A percentile compares a stretch with the other conserved stretches of the same genome.
Evolutionary conservation across 1,139 yeast genomes (phyloP).

Genomic region (Suhomyces terraborum): DNA sequence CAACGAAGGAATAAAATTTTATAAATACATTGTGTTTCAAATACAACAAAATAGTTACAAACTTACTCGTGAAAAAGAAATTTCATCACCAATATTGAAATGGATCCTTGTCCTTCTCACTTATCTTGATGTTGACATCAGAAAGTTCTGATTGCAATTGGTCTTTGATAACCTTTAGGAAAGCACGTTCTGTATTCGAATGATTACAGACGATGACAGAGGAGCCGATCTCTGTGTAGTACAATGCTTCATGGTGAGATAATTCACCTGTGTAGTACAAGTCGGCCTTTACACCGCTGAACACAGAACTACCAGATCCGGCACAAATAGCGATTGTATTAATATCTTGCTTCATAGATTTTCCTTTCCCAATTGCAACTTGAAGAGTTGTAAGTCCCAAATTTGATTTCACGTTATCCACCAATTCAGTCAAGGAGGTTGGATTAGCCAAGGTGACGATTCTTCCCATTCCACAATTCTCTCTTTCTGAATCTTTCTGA

Average conservation of each 20-base stretch:
- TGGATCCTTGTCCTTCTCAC: constrained; percentile 61
- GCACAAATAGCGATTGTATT: constrained; percentile 84
- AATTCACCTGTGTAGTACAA: constrained; percentile 88
- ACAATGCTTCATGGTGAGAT: constrained; percentile 87
- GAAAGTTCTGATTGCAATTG: constrained; percentile 51
- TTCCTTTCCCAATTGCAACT: constrained; percentile 52
- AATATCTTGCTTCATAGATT: constrained; percentile 34
- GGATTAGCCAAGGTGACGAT: constrained; percentile 52
- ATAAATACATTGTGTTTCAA: neutral
- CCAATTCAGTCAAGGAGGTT: constrained; percentile 45
- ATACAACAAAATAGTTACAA: no score
- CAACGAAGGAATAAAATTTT: no score
- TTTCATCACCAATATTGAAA: constrained; percentile 27
- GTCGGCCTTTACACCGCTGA: constrained; percentile 69
- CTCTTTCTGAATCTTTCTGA: constrained; percentile 29
- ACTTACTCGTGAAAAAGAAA: no score
- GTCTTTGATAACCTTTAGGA: constrained; percentile 52
- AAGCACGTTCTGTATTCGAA: constrained; percentile 91
- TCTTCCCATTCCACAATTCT: constrained; percentile 83
- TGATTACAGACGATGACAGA: constrained; percentile 82
- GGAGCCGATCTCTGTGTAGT: constrained; percentile 69
- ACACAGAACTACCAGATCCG: constrained; percentile 84
- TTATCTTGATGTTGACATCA: constrained; percentile 47
- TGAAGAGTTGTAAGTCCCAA: constrained; percentile 62
- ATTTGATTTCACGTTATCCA: constrained; percentile 55